Evolutionary conservation across 148 eudicot genomes (phyloP), one percentile per base, ranked within the genome.

Genomic region (Limonium bicolor): DNA sequence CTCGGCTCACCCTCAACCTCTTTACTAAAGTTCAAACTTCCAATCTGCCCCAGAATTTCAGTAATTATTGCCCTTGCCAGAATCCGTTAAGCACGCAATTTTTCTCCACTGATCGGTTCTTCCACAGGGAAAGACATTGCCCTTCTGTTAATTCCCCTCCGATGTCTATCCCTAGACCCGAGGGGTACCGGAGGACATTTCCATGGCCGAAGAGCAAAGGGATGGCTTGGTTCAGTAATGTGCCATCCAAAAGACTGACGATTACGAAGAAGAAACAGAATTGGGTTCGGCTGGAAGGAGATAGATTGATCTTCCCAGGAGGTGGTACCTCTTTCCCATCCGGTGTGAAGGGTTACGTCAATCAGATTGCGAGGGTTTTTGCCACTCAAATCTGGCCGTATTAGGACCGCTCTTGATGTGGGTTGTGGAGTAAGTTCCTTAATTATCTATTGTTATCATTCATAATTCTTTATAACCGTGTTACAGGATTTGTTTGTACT

Each of bases 341-440:
- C 6, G 82, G 77, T 7, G 71, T 65, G 21, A 59, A 58, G 60
- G 68, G 64, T 7, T 76, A 76, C 32, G 13, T 71, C 6, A 50
- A 41, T 12, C 20, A 46, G 15, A 57, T 76, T n/a, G 45, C 48
- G n/a, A 48, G 45, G 46, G 30, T 67, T 58, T n/a, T 41, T 76
- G 59, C 61, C 60, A 8, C 41, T 76, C 20, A 65, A 51, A 41
- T 53, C 68, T 10, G 71, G 82, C 33, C 26, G 27, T 36, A 61
- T 76, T 10, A 53, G 82, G 50, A 71, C 74, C 48, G 71, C 47
- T 46, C 71, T 75, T 44, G 82, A 76, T 64, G 36, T 64, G 14
- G 82, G 82, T 32, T 76, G 82, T 58, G 82, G 82, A 71, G 82
- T 76, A 61, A 58, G 60, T 32, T n/a, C n/a, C n/a, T n/a, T n/a